These are phyloP conservation scores for Irpex sp. DNA, from an alignment of 1,284 basidiomycete species.

Conservation along the genomic window DNA sequence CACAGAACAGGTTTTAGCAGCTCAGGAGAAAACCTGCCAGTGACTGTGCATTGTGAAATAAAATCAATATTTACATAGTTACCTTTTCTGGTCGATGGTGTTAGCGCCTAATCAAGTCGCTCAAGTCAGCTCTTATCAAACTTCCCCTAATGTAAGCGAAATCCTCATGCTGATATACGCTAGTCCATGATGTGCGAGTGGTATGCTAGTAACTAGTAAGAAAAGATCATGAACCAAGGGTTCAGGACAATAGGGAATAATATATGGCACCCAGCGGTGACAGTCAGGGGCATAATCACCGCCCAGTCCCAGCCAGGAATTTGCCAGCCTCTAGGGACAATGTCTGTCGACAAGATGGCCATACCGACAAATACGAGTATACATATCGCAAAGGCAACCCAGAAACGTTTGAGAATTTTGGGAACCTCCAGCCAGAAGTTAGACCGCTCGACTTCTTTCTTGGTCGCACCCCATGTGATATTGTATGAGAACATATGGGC, in stretches of 20 bases:
- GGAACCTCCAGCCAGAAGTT: constrained; percentile 91
- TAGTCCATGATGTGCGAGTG: too few relatives aligned
- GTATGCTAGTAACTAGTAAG: constrained; percentile 35
- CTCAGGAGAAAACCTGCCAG: neutral
- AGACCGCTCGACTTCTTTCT: constrained; percentile 77
- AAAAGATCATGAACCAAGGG: constrained; percentile 73
- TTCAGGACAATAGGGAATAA: constrained; percentile 76
- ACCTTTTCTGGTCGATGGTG: too few relatives aligned
- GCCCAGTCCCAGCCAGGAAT: constrained; percentile 62
- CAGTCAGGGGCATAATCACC: constrained; percentile 64
- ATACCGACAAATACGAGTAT: constrained; percentile 45
- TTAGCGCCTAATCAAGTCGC: too few relatives aligned
- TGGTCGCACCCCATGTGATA: constrained; percentile 79
- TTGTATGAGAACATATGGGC: constrained; percentile 82
- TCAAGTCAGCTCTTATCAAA: too few relatives aligned
- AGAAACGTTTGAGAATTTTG: constrained; percentile 73
- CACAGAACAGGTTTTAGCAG: neutral
- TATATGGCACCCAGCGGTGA: constrained; percentile 62
- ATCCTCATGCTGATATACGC: too few relatives aligned
- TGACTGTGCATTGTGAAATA: too few relatives aligned
- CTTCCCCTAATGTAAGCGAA: too few relatives aligned
- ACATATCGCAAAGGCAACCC: constrained; percentile 57
- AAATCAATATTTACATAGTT: too few relatives aligned
- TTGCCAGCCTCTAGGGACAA: constrained; percentile 61
- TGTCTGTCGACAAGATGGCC: constrained; percentile 46